Evolutionary conservation across 2,329 filamentous ascomycete genomes (phyloP).

Genomic region (Beauveria caledonica): DNA sequence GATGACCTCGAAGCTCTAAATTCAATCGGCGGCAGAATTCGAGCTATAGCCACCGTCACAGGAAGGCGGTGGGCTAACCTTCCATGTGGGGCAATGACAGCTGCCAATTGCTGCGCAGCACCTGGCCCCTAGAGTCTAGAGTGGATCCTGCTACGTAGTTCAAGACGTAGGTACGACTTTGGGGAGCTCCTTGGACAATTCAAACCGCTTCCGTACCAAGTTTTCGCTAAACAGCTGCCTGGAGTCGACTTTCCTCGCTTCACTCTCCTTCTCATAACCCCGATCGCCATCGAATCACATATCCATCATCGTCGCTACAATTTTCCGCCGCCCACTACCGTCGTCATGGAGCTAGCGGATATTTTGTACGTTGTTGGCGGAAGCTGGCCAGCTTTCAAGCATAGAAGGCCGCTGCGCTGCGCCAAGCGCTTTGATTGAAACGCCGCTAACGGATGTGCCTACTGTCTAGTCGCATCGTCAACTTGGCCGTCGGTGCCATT

Average conservation of each 20-base stretch:
- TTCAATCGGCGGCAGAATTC: conserved; percentile 1
- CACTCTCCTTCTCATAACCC: background rate
- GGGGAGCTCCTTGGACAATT: background rate
- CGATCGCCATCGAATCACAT: background rate
- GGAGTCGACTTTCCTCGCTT: background rate
- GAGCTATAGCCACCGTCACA: background rate
- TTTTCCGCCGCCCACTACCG: conserved; percentile 1
- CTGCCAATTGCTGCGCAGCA: background rate
- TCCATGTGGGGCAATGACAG: background rate
- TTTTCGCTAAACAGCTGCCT: conserved; percentile 4
- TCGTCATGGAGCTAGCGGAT: conserved; percentile 75
- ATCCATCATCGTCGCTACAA: background rate
- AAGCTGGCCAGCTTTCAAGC: background rate
- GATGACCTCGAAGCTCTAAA: background rate
- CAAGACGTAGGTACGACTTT: background rate
- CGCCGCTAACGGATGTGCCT: conserved; percentile 25
- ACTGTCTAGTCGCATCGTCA: conserved; percentile 73
- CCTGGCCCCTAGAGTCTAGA: conserved; percentile 1
- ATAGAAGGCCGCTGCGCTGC: conserved; percentile 6
- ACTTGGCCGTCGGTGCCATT: conserved; percentile 77
- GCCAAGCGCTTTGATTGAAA: background rate
- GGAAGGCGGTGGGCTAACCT: conserved; percentile 1
- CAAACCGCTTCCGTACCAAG: background rate
- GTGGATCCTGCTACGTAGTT: conserved; percentile 9
- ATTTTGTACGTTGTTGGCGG: conserved; percentile 55